Base-by-base conservation (phyloP, 306 rosid genomes). In the Prunus salicina region DNA sequence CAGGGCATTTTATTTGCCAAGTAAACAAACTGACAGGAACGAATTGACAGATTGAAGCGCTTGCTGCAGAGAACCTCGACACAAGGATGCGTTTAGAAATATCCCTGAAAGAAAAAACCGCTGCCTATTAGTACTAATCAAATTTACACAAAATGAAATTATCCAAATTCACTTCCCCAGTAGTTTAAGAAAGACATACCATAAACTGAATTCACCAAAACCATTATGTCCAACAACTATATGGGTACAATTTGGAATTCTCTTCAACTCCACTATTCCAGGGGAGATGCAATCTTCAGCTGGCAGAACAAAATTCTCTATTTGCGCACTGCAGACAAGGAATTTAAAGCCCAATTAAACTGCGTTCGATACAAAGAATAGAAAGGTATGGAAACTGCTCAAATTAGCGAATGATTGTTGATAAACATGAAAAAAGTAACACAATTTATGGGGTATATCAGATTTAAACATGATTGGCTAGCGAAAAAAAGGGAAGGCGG, bases 201-300 rank as follows among this genome's bases (percentile, higher is more conserved):
- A 93, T 73, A 93, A 81, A 84, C 89, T 91, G 77, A 93, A 93
- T 76, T 91, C 91, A 74, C 96, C 97, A 47, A 72, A 77, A 63
- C 87, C 77, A 77, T 87, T 86, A 72, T 76, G 86, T 61, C 96
- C 89, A 43, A 93, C 87, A 79, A 93, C 84, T 69, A 91, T 88
- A 84, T 83, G 72, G 82, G 89, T 68, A 72, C 85, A 89, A 64
- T 84, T 81, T 51, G 96, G 97, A 79, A 91, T 80, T 84, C 71
- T 82, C 87, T 91, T 91, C 84, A 91, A 84, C 66, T 88, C 96
- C 87, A 89, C 89, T 81, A 93, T 82, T 81, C 88, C 92, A 74
- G 96, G 93, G 68, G 91, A 91, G 25, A 78, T 60, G 53, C 73
- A 81, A 75, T 86, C 87, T 68, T 76, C 75, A 66, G 85, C 77